Evolutionary conservation across 768 basidiomycete species (phyloP), one percentile per base, ranked within the genome.

Genomic region (Leccinellum rugosiceps): DNA sequence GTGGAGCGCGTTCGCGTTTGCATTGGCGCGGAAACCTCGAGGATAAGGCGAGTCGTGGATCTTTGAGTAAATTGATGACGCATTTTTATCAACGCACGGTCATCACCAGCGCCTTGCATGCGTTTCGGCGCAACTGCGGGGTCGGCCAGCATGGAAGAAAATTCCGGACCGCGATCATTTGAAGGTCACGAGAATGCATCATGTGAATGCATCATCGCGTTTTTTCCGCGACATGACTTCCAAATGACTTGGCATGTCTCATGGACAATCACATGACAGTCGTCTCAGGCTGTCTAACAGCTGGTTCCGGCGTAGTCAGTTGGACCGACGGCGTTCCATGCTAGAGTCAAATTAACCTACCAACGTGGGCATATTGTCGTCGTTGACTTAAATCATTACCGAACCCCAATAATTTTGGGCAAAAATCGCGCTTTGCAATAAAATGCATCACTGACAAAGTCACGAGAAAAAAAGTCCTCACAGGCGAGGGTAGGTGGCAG

Each of bases 1-100:
- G 41, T 13, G 34, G 15, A 8, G 19, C 32, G 23, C 21, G 15
- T 14, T 26, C 31, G 53, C 38, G 30, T 48, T 52, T 46, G 26
- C 30, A 32, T 17, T 26, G 17, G 15, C 47, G 50, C 21, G 23
- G 3, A 15, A 38, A 25, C 67, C 66, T 59, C 52, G 47, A 61
- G 64, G 66, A 49, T 13, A 61, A 26, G 46, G 67, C 26, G 62
- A 57, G 64, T 55, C 46, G 28, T 53, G 55, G 50, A 51, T 58
- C 35, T 23, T 41, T 4, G 19, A 41, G n/a, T 41, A 19, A 41
- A 41, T 41, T 14, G 8, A 44, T 31, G 28, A 23, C 21, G 6
- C 55, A 32, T 28, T 41, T 11, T 15, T 38, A 34, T 41, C 31
- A 32, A 28, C 51, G 58, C 38, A 30, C 46, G 15, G 31, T 35